These are phyloP conservation scores for Breynia disticha DNA, from an alignment of 441 rosid genomes.

Conservation along the genomic window DNA sequence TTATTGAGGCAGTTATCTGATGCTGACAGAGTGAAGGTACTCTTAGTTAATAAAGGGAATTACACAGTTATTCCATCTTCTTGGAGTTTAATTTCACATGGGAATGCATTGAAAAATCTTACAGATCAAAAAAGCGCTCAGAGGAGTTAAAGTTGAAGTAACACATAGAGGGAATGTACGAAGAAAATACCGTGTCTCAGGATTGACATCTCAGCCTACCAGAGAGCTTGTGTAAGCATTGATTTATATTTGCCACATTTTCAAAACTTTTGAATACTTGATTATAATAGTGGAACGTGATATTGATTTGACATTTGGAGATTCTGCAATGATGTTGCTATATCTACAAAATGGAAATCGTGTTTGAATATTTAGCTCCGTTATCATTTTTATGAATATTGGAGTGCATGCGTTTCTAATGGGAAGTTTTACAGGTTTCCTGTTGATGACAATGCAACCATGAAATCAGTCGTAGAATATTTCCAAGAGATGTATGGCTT, in stretches of 20 bases:
- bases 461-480: conserved; percentile 96
- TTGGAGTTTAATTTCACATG: conserved; percentile 10
- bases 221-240: conserved; percentile 76
- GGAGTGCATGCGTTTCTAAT: neutral
- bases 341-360: neutral
- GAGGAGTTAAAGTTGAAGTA: conserved; percentile 98
- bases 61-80: conserved; percentile 4
- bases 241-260: neutral
- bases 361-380: neutral
- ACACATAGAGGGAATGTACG: conserved; percentile 84
- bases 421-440: conserved; percentile 53
- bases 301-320: neutral
- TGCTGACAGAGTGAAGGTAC: conserved; percentile 91
- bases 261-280: neutral
- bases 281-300: too few relatives aligned
- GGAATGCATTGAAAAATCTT: conserved; percentile 12
- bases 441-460: conserved; percentile 81
- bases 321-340: neutral
- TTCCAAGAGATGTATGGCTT: conserved; percentile 99
- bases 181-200: conserved; percentile 93
- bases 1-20: conserved; percentile 77
- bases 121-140: conserved; percentile 82
- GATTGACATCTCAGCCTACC: conserved; percentile 95
- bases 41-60: conserved; percentile 1
- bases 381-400: neutral